Evolutionary conservation across 208 protist genomes (phyloP).

Genomic region (Leishmania major): DNA sequence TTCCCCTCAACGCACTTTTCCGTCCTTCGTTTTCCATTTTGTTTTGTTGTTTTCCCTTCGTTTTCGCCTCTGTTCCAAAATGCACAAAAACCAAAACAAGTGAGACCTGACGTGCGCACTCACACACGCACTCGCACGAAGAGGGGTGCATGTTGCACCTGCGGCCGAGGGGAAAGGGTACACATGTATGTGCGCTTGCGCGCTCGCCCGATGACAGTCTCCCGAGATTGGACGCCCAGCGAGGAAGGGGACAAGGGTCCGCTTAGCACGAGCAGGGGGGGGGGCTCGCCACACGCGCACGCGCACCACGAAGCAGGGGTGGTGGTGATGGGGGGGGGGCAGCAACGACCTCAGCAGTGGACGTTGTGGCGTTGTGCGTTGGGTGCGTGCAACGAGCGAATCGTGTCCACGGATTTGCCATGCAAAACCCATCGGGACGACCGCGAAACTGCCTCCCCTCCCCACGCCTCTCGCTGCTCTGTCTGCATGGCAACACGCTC

Average conservation of each 20-base stretch:
- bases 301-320: background rate
- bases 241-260: background rate
- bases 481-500: too few species aligned
- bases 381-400: background rate
- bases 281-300: background rate
- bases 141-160: background rate
- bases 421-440: background rate
- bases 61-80: background rate
- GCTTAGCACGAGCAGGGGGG: background rate
- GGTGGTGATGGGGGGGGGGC: background rate
- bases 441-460: background rate
- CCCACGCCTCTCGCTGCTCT: background rate
- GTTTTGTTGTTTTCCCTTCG: constrained; percentile 2
- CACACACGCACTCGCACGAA: too few species aligned
- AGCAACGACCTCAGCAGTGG: background rate
- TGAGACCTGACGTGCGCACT: too few species aligned
- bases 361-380: background rate
- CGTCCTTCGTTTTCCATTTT: constrained; percentile 7
- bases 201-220: background rate
- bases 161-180: background rate
- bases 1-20: background rate
- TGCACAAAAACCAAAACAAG: too few species aligned
- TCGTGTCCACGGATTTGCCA: background rate
- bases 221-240: too few species aligned
- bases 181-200: background rate